Base-by-base conservation (phyloP, 2,329 filamentous ascomycete genomes). In the Monosporascus sp. region DNA sequence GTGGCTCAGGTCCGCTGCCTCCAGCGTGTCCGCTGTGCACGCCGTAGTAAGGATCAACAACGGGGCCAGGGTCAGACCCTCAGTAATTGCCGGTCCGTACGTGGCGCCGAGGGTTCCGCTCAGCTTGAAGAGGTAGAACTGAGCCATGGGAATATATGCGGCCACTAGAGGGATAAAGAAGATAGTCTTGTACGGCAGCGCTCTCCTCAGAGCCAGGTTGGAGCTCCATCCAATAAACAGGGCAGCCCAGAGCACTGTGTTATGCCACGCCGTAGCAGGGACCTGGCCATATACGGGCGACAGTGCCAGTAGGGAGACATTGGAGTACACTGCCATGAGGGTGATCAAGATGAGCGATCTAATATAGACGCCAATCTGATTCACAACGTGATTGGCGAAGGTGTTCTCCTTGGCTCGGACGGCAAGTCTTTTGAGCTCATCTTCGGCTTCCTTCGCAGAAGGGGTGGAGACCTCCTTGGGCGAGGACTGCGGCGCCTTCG, bases 271-370 rank as follows among this genome's bases (percentile, higher is more conserved):
- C 1, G 82, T 80, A 1, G 90, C 78, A 1, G 93, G 89, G 38
- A 96, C 89, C 17, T 86, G 84, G 50, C 94, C 94, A 70, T 95
- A 97, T 11, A 95, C 88, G 2, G 94, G 94, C 20, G 90, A 89
- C 37, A 97, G 77, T 39, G 82, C 85, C 57, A 91, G 77, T 65
- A 90, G 83, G 1, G 89, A 93, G 53, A 87, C 81, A 57, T 85
- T 83, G 47, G 87, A 85, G 55, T 81, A 84, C 43, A 85, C 66
- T 45, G 85, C 88, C 9, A 82, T 77, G 46, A 88, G 73, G 25
- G 75, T 60, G 56, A 85, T 72, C 17, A 85, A 65, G n/a, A 69
- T 63, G 20, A 65, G 59, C 2, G 73, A 68, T 57, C 72, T 72
- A 56, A 69, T 61, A 55, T 78, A 78, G 54, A 77, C 58, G 48